These are phyloP conservation scores for Castanea mollissima DNA, from an alignment of 306 rosid genomes.

Conservation along the genomic window DNA sequence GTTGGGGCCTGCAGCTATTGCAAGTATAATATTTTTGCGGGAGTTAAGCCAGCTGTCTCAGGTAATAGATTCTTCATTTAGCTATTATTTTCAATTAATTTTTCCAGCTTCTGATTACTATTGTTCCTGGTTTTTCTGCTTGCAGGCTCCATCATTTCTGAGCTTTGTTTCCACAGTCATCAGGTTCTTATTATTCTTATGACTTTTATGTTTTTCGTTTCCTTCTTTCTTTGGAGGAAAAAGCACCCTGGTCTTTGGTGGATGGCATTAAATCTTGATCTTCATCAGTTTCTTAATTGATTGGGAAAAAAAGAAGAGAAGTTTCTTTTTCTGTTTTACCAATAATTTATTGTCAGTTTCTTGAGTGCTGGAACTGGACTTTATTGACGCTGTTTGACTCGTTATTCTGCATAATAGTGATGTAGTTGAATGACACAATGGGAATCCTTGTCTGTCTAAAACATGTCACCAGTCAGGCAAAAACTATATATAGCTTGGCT, in stretches of 20 bases:
- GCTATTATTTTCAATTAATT: constrained; percentile 1
- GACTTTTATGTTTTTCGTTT: constrained; percentile 13
- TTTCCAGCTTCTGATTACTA: constrained; percentile 29
- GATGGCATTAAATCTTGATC: not conserved
- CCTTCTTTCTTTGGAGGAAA: constrained; percentile 3
- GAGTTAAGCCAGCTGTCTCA: constrained; percentile 45
- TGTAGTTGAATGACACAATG: not conserved
- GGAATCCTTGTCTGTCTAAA: not conserved
- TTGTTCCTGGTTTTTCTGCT: constrained; percentile 27
- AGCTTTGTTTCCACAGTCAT: constrained; percentile 47
- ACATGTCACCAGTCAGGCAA: not conserved
- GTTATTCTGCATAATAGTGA: not conserved
- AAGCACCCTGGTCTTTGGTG: not conserved
- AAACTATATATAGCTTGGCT: not conserved
- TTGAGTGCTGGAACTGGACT: not conserved
- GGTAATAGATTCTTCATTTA: constrained; percentile 44
- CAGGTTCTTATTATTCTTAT: constrained; percentile 58
- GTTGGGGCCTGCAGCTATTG: constrained; percentile 61
- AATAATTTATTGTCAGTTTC: not conserved
- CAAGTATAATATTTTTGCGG: constrained; percentile 62
- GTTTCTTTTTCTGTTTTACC: not conserved
- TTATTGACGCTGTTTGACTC: not conserved
- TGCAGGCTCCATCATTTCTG: constrained; percentile 58
- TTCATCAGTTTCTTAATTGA: not conserved
- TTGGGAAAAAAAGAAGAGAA: not conserved